Base-by-base conservation (phyloP, 2,329 filamentous ascomycete genomes). In the Apiospora sp. region DNA sequence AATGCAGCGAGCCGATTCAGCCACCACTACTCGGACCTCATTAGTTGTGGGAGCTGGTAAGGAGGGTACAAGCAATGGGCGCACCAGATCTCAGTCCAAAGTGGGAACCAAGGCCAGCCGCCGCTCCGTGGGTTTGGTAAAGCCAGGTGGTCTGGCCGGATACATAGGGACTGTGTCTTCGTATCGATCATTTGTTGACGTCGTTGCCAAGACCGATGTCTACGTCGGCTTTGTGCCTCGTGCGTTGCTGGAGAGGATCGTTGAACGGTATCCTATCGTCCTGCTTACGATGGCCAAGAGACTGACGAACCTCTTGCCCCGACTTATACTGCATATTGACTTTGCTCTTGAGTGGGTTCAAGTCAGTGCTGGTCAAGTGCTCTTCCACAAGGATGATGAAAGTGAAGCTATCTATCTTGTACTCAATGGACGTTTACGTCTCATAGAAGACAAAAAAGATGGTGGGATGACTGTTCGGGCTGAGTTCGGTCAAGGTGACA, bases 401-500 rank as follows among this genome's bases (percentile, higher is more conserved):
- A 99, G 96, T 78, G 96, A 99, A 82, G 96, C 97, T 1, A 99
- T 99, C 54, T 99, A 98, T 78, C 95, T 99, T 74, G 96, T 99
- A 1, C 88, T 99, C 22, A 99, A 99, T 77, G 96, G 96, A 13
- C 93, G 96, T 22, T 84, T 99, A 24, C 90, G 97, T 71, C 89
- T 96, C 0, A 93, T 99, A 0, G 89, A 95, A 73, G 95, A 98
- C 77, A 91, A 91, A 19, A 91, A 93, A 67, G 92, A 94, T 75
- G 94, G 94, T 0, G 93, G 92, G 3, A 92, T 98, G 84, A 93
- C 92, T 67, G 95, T 97, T 16, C 90, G 94, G 69, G 96, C 94
- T 16, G 97, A 99, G 81, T 98, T 93, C 79, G 96, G 96, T 4
- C 96, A 99, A 83, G 97, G 97, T 12, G 97, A 99, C 80, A 99